phyloP scores from a whole-genome alignment of 2,329 filamentous ascomycete genomes.

The Pyricularia sp. region DNA sequence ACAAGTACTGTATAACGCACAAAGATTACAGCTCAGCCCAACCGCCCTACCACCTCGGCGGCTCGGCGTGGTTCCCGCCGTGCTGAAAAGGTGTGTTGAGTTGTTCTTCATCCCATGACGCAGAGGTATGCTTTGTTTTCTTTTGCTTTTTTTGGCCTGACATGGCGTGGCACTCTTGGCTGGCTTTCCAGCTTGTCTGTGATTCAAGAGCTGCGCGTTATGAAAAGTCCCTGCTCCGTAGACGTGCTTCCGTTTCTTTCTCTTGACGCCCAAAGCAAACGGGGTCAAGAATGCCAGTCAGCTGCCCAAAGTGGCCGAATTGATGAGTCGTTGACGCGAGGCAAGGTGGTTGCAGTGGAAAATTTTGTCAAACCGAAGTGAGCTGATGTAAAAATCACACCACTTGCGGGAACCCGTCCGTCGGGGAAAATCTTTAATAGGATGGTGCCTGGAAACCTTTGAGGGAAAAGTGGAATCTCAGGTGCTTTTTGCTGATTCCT shows the following conservation, averaged over 20 bases:
- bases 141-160: neutral
- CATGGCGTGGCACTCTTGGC: neutral
- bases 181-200: neutral
- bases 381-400: neutral
- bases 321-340: neutral
- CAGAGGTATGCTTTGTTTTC: neutral
- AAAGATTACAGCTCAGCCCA: neutral
- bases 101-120: neutral
- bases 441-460: neutral
- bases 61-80: neutral
- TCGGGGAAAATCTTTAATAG: neutral
- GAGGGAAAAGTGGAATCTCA: conserved; percentile 14
- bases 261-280: neutral
- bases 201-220: neutral
- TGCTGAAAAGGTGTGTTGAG: neutral
- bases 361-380: neutral
- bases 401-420: neutral
- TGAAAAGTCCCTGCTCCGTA: neutral
- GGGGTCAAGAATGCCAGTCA: neutral
- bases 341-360: neutral
- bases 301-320: neutral
- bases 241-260: neutral
- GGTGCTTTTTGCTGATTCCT: conserved; percentile 8
- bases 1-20: neutral
- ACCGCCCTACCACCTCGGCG: neutral